Conservation (phyloP, 495 filamentous ascomycete species). For the Penicillium odoratum region DNA sequence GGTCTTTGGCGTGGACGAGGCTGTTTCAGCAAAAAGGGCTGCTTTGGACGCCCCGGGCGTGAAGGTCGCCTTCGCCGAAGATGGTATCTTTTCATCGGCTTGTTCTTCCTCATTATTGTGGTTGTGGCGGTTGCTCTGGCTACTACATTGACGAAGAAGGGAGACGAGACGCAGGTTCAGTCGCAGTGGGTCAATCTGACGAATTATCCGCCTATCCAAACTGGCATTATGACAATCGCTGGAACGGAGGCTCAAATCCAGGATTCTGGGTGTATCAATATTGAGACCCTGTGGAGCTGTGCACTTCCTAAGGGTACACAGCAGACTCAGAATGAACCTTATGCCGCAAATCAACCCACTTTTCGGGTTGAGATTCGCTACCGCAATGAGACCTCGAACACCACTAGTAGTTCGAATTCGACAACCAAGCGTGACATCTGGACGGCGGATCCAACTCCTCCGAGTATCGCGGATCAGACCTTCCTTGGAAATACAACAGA, state of each 20-base stretch:
- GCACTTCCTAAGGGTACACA: slow-evolving; percentile 69
- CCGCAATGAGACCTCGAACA: slow-evolving; percentile 65
- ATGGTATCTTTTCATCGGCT: slow-evolving; percentile 55
- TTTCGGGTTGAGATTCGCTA: slow-evolving; percentile 80
- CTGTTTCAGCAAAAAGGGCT: slow-evolving; percentile 57
- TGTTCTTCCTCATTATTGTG: slow-evolving; percentile 57
- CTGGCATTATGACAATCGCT: slow-evolving; percentile 73
- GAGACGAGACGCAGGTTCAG: slow-evolving; percentile 40
- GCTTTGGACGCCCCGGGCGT: slow-evolving; percentile 59
- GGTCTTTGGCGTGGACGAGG: slow-evolving; percentile 62
- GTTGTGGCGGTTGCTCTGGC: slow-evolving; percentile 61
- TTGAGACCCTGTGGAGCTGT: slow-evolving; percentile 78
- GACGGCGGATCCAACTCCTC: slow-evolving; percentile 61
- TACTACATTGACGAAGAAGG: slow-evolving; percentile 56
- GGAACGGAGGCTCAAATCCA: slow-evolving; percentile 59
- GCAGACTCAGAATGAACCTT: slow-evolving; percentile 59
- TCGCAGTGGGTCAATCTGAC: slow-evolving; percentile 80
- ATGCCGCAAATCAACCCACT: slow-evolving; percentile 64
- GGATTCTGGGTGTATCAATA: slow-evolving; percentile 64
- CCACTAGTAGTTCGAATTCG: slow-evolving; percentile 22
- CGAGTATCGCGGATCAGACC: slow-evolving; percentile 63
- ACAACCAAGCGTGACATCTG: slow-evolving; percentile 35
- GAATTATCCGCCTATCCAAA: slow-evolving; percentile 81
- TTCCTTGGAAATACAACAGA: slow-evolving; percentile 89
- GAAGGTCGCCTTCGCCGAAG: slow-evolving; percentile 65